phyloP scores from a whole-genome alignment of 768 basidiomycete species.

The Tricholoma hemisulphureum region DNA sequence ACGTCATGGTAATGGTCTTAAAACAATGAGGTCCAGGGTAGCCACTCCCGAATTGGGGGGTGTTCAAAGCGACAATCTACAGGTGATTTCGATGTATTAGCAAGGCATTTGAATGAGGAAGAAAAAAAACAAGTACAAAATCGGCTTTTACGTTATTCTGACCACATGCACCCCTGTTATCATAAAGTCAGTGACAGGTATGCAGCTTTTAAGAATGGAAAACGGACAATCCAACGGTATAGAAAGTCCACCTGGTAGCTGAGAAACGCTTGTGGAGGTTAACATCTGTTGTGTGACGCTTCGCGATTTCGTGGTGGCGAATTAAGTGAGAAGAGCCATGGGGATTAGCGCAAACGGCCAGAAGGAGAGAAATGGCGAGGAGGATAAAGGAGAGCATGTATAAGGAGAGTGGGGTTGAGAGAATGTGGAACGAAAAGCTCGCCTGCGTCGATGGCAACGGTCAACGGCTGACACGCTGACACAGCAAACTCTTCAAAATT shows the following conservation, averaged over 20 bases:
- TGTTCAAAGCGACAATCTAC: constrained; percentile 33
- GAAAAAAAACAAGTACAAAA: constrained; percentile 16
- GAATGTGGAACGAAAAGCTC: constrained; percentile 8
- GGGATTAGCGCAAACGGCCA: constrained; percentile 32
- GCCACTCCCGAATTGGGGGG: constrained; percentile 55
- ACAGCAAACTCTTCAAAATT: too few species aligned
- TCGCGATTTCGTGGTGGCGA: constrained; percentile 25
- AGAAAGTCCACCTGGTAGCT: constrained; percentile 27
- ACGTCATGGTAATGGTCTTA: constrained; percentile 59
- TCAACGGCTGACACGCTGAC: not conserved
- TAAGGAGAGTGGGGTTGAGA: constrained; percentile 15
- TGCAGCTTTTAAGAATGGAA: not conserved
- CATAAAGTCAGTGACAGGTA: not conserved
- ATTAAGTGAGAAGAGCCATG: constrained; percentile 19
- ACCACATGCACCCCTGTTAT: constrained; percentile 32
- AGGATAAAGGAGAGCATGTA: constrained; percentile 15
- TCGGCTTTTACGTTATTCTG: constrained; percentile 25
- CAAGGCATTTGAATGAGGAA: not conserved
- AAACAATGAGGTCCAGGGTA: constrained; percentile 50
- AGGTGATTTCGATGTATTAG: not conserved
- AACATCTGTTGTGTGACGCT: constrained; percentile 22
- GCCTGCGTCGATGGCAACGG: not conserved
- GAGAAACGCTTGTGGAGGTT: constrained; percentile 24
- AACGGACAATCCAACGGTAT: constrained; percentile 30
- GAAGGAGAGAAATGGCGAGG: constrained; percentile 19